phyloP scores from a whole-genome alignment of 805 yeast genomes.

The Maudiozyma barnettii region DNA sequence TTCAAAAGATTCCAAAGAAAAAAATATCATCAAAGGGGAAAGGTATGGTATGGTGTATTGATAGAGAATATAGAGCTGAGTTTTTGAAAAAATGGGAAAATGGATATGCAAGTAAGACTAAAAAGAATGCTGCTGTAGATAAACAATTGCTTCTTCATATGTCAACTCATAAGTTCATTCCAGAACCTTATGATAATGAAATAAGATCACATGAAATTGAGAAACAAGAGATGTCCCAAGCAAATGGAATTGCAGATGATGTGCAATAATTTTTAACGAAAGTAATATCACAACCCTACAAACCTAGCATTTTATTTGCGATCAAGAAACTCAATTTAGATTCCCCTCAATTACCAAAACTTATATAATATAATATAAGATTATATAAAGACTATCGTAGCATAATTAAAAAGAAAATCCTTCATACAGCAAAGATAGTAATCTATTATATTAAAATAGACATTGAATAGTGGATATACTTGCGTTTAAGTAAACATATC shows the following conservation, averaged over 20 bases:
- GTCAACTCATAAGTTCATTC: slow-evolving; percentile 35
- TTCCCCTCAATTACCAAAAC: no score
- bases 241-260: slow-evolving; percentile 1
- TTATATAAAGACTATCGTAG: no score
- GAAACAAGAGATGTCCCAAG: slow-evolving; percentile 4
- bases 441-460: no score
- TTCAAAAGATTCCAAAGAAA: slow-evolving; percentile 89
- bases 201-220: background rate
- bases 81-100: slow-evolving; percentile 68
- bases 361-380: no score
- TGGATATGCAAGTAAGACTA: slow-evolving; percentile 57
- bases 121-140: slow-evolving; percentile 65
- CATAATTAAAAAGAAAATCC: no score
- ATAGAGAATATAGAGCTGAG: slow-evolving; percentile 72
- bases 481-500: no score
- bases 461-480: no score
- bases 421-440: background rate
- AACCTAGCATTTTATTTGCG: no score
- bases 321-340: no score
- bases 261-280: background rate
- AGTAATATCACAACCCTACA: no score
- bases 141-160: slow-evolving; percentile 69
- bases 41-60: slow-evolving; percentile 97
- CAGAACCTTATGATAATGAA: slow-evolving; percentile 9
- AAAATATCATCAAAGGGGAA: slow-evolving; percentile 91